Conservation (phyloP, 75 land plant genomes). For the Cupressus sempervirens region DNA sequence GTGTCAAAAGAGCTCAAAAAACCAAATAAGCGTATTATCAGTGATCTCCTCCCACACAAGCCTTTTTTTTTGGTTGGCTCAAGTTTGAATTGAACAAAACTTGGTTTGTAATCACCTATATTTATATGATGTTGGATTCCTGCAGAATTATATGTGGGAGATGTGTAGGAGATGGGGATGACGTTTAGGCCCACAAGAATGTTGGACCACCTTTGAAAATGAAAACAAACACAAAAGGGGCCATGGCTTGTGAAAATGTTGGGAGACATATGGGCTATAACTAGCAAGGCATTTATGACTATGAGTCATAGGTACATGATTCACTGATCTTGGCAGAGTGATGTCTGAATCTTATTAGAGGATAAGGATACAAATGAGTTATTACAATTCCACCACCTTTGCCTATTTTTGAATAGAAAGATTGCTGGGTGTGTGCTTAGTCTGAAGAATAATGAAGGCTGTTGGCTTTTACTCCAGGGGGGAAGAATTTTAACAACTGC, state of each 20-base stretch:
- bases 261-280: background rate
- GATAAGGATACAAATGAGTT: background rate
- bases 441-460: background rate
- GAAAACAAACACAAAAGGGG: background rate
- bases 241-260: background rate
- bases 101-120: background rate
- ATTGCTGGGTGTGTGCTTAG: background rate
- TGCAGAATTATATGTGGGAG: background rate
- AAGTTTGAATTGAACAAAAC: background rate
- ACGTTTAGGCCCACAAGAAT: conserved; percentile 2
- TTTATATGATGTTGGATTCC: background rate
- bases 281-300: background rate
- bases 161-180: background rate
- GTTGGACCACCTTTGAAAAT: background rate
- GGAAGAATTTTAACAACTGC: background rate
- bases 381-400: background rate
- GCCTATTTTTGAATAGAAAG: background rate
- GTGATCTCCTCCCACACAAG: background rate
- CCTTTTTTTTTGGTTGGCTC: background rate
- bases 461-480: background rate
- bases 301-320: background rate
- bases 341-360: too few relatives aligned
- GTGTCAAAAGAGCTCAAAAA: background rate
- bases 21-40: background rate
- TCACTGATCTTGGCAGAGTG: background rate